Base-by-base conservation (phyloP, 2,329 filamentous ascomycete species). In the Beauveria brongniartii region DNA sequence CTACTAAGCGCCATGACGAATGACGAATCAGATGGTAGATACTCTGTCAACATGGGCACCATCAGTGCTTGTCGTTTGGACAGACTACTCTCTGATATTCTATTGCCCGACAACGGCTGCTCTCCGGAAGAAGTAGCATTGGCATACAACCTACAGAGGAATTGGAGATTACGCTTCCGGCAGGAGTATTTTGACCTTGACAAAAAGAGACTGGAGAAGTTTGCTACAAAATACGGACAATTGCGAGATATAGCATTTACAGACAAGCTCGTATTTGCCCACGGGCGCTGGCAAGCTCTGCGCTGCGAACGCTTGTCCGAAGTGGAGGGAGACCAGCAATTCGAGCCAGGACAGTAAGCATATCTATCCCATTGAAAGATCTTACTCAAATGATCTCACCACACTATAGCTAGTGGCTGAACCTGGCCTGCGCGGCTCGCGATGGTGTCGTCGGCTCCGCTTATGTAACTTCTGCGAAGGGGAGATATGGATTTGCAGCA, bases 351-450 rank as follows among this genome's bases (percentile, higher is more conserved):
- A 61, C 72, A 80, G 80, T 83, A 69, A 72, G 79, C 70, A n/a
- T 3, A 20, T 12, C 34, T 9, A 5, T 5, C 2, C 44, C 24
- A 30, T 30, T 10, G 20, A 2, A n/a, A 14, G 10, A 4, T 2
- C 1, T 20, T 14, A 51, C 16, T 26, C 7, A 18, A n/a, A n/a
- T 14, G 5, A 51, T 51, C 48, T 52, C 18, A 43, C 3, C 8
- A 37, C 20, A 10, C 22, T 44, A 10, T 59, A 85, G 82, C 60
- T 86, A 80, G 82, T 85, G 82, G 81, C 68, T 82, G 20, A 81
- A 82, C 58, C 72, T 84, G 37, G 77, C 80, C 41, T 84, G 82
- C 64, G 82, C 81, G 2, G 73, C 79, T 62, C 77, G 80, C 30
- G 82, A 85, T 65, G 82, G 82, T 22, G 80, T 85, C 20, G 76